Evolutionary conservation across 2,329 filamentous ascomycete genomes (phyloP), one percentile per base, ranked within the genome.

Genomic region (Gremmenia infestans): DNA sequence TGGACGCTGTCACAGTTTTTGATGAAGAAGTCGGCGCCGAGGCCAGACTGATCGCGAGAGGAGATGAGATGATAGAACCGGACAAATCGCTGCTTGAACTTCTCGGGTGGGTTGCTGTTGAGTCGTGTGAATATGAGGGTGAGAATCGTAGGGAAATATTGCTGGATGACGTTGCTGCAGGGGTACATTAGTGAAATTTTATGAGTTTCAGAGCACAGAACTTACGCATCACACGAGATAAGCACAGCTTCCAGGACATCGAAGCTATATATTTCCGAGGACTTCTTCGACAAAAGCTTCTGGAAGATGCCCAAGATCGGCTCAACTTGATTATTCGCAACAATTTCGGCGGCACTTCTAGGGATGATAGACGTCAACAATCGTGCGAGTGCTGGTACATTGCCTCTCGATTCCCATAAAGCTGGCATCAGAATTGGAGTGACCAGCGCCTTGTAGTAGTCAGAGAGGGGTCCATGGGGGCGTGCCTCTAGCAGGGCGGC

Each of bases 291-390:
- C 43, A 97, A 78, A 11, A 99, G 81, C 67, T 90, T 92, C 71
- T 97, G 93, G 79, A 97, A 99, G 60, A 99, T 94, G 55, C 91
- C 90, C n/a, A 99, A 80, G 49, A 97, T 85, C 3, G 89, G 85
- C 69, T 95, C 90, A 42, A 97, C 72, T 71, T 97, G 91, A 65
- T 92, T 88, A 67, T 88, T 86, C 23, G 83, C 80, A 17, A 89
- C 76, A 64, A 99, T 91, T 45, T 84, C 80, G 55, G 85, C 77
- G 3, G 86, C 81, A 25, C 87, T 88, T 63, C 89, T 87, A 15
- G 89, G 86, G 63, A 97, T 87, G 64, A 97, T 88, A 15, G 91
- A 88, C 11, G 87, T 85, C 48, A 99, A 76, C 48, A 99, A 80
- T 56, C 94, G 86, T 28, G 91, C 88, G 64, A 96, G 83, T 4